Percentiles rank a stretch among this genome's conserved stretches.
Evolutionary conservation across 352 stramenopile species (phyloP).

Genomic region (Phytophthora capsici): DNA sequence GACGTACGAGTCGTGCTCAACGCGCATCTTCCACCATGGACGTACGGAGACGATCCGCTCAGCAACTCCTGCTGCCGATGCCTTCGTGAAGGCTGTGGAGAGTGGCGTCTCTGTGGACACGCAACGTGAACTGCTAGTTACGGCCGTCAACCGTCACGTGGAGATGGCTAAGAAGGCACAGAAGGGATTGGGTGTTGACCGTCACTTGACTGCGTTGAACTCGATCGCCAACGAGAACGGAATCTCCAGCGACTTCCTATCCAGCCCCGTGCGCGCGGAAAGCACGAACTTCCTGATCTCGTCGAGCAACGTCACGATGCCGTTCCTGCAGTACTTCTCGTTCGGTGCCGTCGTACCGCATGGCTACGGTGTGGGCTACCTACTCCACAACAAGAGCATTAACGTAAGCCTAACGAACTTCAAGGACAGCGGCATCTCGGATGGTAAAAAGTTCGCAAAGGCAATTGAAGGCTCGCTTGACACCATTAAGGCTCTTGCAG

Average conservation of each 20-base stretch:
- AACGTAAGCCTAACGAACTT: constrained; percentile 90
- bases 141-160: constrained; percentile 84
- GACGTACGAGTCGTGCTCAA: constrained; percentile 95
- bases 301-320: constrained; percentile 91
- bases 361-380: constrained; percentile 92
- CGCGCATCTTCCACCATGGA: constrained; percentile 89
- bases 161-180: constrained; percentile 91
- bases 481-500: constrained; percentile 78
- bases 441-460: constrained; percentile 75
- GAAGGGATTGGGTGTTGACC: constrained; percentile 86
- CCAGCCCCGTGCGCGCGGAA: constrained; percentile 72
- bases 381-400: constrained; percentile 85
- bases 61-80: constrained; percentile 72
- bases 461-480: constrained; percentile 69
- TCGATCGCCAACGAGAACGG: constrained; percentile 70
- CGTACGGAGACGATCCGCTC: constrained; percentile 94
- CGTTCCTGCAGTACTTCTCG: constrained; percentile 90
- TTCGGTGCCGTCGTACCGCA: constrained; percentile 90
- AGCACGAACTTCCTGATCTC: constrained; percentile 91
- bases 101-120: constrained; percentile 43
- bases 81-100: constrained; percentile 72
- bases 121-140: constrained; percentile 72
- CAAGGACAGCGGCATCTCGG: constrained; percentile 75
- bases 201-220: constrained; percentile 84
- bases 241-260: constrained; percentile 80